phyloP scores from a whole-genome alignment of 495 filamentous ascomycete species.

The Melanomma pulvis-pyrius region DNA sequence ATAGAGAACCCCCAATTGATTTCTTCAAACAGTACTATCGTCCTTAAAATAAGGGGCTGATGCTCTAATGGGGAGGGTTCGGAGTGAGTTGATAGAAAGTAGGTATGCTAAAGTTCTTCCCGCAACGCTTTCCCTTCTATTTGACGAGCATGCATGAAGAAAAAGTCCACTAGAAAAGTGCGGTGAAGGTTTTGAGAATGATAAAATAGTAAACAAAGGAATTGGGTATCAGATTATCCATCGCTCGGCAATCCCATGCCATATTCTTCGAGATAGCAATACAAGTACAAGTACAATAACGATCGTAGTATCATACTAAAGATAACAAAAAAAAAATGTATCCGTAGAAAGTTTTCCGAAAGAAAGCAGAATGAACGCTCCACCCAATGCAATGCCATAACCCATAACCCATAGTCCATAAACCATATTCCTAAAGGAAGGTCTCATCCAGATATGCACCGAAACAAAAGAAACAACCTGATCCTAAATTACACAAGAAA shows the following conservation, averaged over 20 bases:
- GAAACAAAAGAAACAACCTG: conserved; percentile 1
- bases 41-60: no score
- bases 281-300: not conserved
- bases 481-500: not conserved
- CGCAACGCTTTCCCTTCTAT: no score
- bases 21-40: no score
- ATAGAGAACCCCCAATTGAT: no score
- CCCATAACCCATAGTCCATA: conserved; percentile 1
- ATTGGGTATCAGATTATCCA: conserved; percentile 1
- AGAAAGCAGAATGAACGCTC: not conserved
- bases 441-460: not conserved
- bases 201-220: not conserved
- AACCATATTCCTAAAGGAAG: not conserved
- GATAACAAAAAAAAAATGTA: not conserved
- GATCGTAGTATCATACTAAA: not conserved
- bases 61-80: no score
- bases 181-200: no score
- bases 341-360: not conserved
- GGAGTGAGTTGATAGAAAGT: no score
- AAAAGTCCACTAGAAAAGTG: no score
- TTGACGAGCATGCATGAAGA: no score
- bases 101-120: no score
- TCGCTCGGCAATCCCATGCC: no score
- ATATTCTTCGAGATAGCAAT: not conserved
- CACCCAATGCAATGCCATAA: conserved; percentile 1